Base-by-base conservation (phyloP, 2,329 filamentous ascomycete genomes). In the Thielaviopsis populi region DNA sequence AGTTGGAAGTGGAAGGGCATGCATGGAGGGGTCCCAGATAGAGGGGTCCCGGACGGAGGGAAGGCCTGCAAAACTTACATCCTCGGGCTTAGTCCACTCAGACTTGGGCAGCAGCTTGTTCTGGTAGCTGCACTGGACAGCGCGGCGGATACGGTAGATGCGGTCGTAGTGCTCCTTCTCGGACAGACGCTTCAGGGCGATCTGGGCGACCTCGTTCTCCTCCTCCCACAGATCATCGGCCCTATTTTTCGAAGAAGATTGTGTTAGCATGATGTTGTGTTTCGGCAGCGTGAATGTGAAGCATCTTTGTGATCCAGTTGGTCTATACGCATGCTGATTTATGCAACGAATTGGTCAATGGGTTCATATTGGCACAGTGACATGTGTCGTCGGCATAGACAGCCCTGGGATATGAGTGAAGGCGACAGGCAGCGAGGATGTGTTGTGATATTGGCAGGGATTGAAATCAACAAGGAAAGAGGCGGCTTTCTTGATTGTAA, bases 201-300 rank as follows among this genome's bases (percentile, higher is more conserved):
- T 83, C 76, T 94, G 87, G 72, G 96, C 90, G 65, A 81, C 78
- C 71, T 94, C 88, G 80, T 83, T 87, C 80, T 99, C 94, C 78
- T 99, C 94, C 74, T 88, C 84, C 74, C 96, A 88, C 74, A 99
- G 79, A 75, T 99, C 94, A 77, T 99, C 94, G 81, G 86, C 85
- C 77, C 94, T 97, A 74, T 64, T 15, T 19, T 19, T 43, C 24
- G 19, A 17, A 15, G 22, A 41, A 56, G 42, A 24, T 37, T 15
- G 48, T 2, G 59, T 64, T 63, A 63, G 61, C 42, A 58, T n/a
- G 22, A 22, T 62, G 41, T 22, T 63, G 22, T 61, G 2, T 27
- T 61, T 19, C 43, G 19, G 5, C 41, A 22, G 43, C 8, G 11
- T 41, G 19, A 7, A 5, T 15, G 8, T n/a, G 27, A 19, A 27